Evolutionary conservation across 305 asterid species (phyloP).

Genomic region (Solanum aculeatissimum): DNA sequence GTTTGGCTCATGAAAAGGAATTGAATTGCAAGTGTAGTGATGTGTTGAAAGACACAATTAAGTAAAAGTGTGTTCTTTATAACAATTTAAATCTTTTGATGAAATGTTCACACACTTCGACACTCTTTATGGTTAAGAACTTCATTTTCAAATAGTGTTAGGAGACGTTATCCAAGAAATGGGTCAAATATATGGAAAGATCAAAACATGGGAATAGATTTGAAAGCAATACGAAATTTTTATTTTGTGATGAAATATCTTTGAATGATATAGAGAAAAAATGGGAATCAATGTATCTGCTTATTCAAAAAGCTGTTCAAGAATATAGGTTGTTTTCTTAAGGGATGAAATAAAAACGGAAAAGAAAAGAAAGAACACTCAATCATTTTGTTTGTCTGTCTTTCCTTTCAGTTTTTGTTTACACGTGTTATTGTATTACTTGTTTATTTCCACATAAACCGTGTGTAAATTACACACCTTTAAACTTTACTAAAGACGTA

Average conservation of each 20-base stretch:
- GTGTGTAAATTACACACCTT: background rate
- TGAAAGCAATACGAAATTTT: background rate
- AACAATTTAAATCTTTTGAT: background rate
- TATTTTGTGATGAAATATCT: background rate
- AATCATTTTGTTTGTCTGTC: background rate
- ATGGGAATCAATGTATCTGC: background rate
- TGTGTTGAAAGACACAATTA: background rate
- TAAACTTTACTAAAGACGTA: background rate
- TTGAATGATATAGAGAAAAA: background rate
- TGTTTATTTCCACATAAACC: background rate
- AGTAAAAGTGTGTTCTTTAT: background rate
- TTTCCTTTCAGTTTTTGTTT: background rate
- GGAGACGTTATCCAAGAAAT: background rate
- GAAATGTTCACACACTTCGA: background rate
- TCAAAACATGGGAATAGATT: background rate
- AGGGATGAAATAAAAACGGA: background rate
- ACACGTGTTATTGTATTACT: background rate
- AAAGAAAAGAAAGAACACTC: background rate
- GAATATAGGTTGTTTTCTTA: background rate
- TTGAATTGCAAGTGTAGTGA: background rate
- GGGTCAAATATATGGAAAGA: background rate
- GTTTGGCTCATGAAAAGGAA: background rate
- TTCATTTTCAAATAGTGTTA: background rate
- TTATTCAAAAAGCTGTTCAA: background rate
- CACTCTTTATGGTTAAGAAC: background rate